Percentiles rank a stretch among this genome's conserved stretches.
phyloP scores from a whole-genome alignment of 148 eudicot genomes.

The Vaccinium vitisidaea region DNA sequence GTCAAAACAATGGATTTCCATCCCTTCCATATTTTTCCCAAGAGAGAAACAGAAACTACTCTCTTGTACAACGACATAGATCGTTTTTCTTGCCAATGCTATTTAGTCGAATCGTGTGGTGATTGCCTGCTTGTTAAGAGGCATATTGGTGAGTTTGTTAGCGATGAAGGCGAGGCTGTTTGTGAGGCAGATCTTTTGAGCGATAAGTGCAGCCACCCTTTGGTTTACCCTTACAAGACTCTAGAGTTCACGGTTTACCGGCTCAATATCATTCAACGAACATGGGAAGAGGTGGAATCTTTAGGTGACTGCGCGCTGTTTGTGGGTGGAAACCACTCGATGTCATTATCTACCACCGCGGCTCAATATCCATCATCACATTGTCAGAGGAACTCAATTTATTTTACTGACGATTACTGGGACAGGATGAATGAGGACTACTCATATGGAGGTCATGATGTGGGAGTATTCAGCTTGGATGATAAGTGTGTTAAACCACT shows the following conservation, averaged over 20 bases:
- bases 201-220: neutral
- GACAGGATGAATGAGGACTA: neutral
- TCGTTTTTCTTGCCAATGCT: neutral
- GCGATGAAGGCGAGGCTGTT: neutral
- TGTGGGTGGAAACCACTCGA: neutral
- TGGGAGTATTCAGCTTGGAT: neutral
- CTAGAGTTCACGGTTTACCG: neutral
- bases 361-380: neutral
- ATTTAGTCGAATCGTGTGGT: neutral
- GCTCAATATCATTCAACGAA: neutral
- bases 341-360: neutral
- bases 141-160: neutral
- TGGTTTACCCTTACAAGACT: constrained; percentile 2
- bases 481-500: neutral
- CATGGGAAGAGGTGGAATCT: neutral
- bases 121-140: constrained; percentile 1
- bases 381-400: neutral
- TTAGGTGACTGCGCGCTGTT: neutral
- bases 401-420: neutral
- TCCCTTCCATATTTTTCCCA: neutral
- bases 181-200: neutral
- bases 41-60: neutral
- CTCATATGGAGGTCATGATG: constrained; percentile 5
- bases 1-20: no score
- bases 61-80: neutral